Evolutionary conservation across 371 early-diverging fungal species (phyloP).

Genomic region (Nematocida ausubeli): DNA sequence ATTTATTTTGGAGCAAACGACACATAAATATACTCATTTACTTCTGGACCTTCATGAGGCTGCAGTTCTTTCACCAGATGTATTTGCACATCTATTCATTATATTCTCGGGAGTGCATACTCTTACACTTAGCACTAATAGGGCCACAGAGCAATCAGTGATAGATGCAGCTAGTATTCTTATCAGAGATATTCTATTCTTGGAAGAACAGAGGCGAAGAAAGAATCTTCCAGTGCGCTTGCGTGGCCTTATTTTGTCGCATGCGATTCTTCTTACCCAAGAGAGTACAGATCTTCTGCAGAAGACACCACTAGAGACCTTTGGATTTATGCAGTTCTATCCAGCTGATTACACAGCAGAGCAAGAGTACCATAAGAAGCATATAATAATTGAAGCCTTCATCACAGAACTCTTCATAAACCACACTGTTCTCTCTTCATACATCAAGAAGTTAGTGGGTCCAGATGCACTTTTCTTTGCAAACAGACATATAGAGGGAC

Average conservation of each 20-base stretch:
- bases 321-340: conserved; percentile 41
- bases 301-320: neutral
- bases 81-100: neutral
- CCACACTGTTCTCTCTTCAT: neutral
- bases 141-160: too few species aligned
- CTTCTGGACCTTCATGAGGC: too few species aligned
- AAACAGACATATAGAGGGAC: neutral
- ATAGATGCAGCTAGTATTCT: too few species aligned
- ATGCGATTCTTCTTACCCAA: conserved; percentile 1
- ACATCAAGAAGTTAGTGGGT: neutral
- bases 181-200: too few species aligned
- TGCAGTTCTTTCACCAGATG: neutral
- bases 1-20: too few species aligned
- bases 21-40: too few species aligned
- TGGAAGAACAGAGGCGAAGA: neutral
- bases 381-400: neutral
- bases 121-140: neutral
- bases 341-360: neutral
- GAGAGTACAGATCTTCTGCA: neutral
- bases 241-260: conserved; percentile 21
- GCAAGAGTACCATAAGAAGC: neutral
- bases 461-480: conserved; percentile 22
- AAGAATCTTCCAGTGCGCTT: neutral
- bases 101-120: neutral
- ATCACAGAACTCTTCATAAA: neutral